Conservation (phyloP, 140 eudicot species). For the Flaveria floridana region DNA sequence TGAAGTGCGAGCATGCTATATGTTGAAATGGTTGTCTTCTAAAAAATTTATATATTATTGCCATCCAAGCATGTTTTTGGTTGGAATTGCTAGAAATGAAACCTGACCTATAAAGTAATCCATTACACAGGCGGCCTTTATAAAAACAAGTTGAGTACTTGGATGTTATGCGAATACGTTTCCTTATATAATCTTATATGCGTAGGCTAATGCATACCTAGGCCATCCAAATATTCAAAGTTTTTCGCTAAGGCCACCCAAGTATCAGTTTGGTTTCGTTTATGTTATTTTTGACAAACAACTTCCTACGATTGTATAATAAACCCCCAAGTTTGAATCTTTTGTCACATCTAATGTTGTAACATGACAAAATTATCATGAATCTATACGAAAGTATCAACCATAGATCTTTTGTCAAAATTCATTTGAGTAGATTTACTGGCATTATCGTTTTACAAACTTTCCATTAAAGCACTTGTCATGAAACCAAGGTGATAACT, state of each 20-base stretch:
- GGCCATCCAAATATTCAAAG: not conserved
- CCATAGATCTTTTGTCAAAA: not conserved
- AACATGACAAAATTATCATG: not conserved
- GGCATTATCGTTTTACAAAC: not conserved
- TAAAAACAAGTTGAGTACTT: not conserved
- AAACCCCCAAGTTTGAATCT: not conserved
- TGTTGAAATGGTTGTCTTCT: not conserved
- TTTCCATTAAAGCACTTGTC: not conserved
- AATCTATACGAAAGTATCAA: not conserved
- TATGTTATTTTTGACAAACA: not conserved
- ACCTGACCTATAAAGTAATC: not conserved
- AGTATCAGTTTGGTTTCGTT: not conserved
- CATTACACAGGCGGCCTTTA: not conserved
- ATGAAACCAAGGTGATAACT: not conserved
- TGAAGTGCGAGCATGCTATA: not conserved
- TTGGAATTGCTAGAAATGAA: not conserved
- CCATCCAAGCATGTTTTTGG: not conserved
- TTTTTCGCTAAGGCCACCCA: not conserved
- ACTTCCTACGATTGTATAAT: not conserved
- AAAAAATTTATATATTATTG: not conserved
- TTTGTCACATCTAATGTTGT: not conserved
- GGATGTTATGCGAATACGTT: not conserved
- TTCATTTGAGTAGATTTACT: not conserved
- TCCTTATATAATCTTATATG: not conserved
- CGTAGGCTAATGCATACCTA: not conserved